Conservation (phyloP, 75 land plant genomes). For the Picea sitchensis region DNA sequence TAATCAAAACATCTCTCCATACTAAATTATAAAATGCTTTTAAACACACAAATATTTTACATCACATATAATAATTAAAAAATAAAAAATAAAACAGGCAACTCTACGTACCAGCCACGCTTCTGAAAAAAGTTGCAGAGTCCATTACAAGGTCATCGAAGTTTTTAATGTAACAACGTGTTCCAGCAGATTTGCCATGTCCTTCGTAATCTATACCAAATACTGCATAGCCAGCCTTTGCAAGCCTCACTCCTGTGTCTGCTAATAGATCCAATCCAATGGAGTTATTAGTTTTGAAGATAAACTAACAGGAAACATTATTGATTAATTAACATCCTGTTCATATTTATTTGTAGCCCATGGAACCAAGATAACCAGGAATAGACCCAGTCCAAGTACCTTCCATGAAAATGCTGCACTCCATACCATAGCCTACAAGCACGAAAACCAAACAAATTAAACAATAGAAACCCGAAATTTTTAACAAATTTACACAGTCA, state of each 20-base stretch:
- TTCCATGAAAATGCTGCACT: conserved; percentile 64
- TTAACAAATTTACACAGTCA: neutral
- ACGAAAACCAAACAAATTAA: neutral
- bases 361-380: no score
- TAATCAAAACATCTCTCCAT: no score
- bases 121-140: conserved; percentile 35
- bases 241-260: conserved; percentile 52
- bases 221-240: conserved; percentile 53
- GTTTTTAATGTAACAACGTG: conserved; percentile 31
- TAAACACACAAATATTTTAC: no score
- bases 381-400: conserved; percentile 20
- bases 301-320: neutral
- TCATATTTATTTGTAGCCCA: no score
- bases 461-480: no score
- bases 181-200: conserved; percentile 65
- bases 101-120: conserved; percentile 37
- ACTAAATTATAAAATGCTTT: no score
- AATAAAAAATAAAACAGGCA: no score
- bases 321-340: neutral
- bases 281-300: neutral
- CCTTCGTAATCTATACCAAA: conserved; percentile 74
- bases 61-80: no score
- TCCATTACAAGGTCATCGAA: conserved; percentile 59
- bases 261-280: neutral
- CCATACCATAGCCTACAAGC: conserved; percentile 56